Evolutionary conservation across 768 basidiomycete species (phyloP).

Genomic region (Rhodosporidiobolus sp.): DNA sequence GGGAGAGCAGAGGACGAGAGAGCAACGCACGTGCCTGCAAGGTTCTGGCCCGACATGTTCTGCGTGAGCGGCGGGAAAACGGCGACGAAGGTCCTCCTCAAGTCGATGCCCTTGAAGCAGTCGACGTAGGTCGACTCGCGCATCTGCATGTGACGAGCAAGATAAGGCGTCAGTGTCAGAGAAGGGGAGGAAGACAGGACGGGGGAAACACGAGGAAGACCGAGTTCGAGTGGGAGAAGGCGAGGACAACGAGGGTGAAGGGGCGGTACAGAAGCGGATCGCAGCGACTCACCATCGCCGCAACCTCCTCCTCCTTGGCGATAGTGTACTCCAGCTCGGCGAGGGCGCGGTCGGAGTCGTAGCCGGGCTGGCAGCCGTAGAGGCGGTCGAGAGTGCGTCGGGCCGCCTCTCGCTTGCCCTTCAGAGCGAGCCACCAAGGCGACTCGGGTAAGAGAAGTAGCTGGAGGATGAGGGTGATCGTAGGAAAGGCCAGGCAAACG

Average conservation of each 20-base stretch:
- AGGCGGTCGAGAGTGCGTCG: conserved; percentile 10
- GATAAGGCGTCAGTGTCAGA: too few species aligned
- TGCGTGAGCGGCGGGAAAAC: conserved; percentile 35
- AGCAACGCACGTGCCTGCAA: conserved; percentile 21
- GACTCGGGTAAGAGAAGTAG: conserved; percentile 37
- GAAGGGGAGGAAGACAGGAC: too few species aligned
- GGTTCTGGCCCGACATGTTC: conserved; percentile 37
- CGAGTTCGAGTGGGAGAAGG: too few species aligned
- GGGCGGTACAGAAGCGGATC: too few species aligned
- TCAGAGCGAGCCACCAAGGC: conserved; percentile 39
- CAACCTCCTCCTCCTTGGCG: conserved; percentile 25
- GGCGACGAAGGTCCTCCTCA: conserved; percentile 34
- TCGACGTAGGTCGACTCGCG: conserved; percentile 26
- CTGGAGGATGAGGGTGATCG: conserved; percentile 28
- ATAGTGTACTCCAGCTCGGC: conserved; percentile 28
- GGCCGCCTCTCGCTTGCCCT: conserved; percentile 18
- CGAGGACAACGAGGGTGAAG: too few species aligned
- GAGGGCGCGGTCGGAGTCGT: conserved; percentile 14
- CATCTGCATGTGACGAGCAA: too few species aligned
- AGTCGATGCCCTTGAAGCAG: conserved; percentile 31
- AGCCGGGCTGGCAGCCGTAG: conserved; percentile 1
- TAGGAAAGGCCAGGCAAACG: conserved; percentile 32
- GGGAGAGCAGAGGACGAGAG: background rate
- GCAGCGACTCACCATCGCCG: conserved; percentile 1
- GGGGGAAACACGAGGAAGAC: too few species aligned